Evolutionary conservation across 1,284 basidiomycete species (phyloP), one percentile per base, ranked within the genome.

Genomic region (Ganoderma multipileum): DNA sequence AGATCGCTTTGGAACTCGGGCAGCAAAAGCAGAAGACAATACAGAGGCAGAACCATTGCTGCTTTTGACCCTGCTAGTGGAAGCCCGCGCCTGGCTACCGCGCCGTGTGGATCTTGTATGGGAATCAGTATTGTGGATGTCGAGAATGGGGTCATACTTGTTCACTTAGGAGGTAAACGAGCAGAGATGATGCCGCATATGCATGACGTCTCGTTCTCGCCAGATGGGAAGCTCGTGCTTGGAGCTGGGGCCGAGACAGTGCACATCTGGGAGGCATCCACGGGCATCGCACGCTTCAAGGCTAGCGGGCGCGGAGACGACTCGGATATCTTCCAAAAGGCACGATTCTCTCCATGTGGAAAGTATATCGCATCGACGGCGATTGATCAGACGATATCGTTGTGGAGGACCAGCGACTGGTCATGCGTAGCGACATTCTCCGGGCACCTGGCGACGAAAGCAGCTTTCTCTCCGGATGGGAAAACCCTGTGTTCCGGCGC

Each of bases 401-500:
- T 60, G 23, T 60, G 58, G 58, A 60, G 38, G 38, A 41, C 38
- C 7, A 23, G 58, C 9, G 58, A 41, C 11, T 12, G 38, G 23
- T 39, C 38, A 18, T 41, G 58, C 38, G n/a, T 60, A 23, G 36
- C 33, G 38, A 60, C 33, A 7, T 26, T 41, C 12, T 4, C 14
- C 23, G 39, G 38, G n/a, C 38, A 28, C 7, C 9, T 11, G 38
- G 38, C 23, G 14, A 14, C 3, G 14, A 28, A 60, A 7, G 58
- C 42, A 16, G 58, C 58, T n/a, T 60, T 60, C 38, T 39, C 58
- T 26, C 20, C 58, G 36, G 38, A 60, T 16, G 58, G 58, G 23
- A 60, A 14, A 16, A 39, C 23, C 5, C 38, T 60, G 0, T 60
- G 20, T 36, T 60, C 38, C 1, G 38, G 33, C 23, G 38, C 58